Evolutionary conservation across 768 basidiomycete genomes (phyloP), one percentile per base, ranked within the genome.

Genomic region (Xanthoconium purpureum): DNA sequence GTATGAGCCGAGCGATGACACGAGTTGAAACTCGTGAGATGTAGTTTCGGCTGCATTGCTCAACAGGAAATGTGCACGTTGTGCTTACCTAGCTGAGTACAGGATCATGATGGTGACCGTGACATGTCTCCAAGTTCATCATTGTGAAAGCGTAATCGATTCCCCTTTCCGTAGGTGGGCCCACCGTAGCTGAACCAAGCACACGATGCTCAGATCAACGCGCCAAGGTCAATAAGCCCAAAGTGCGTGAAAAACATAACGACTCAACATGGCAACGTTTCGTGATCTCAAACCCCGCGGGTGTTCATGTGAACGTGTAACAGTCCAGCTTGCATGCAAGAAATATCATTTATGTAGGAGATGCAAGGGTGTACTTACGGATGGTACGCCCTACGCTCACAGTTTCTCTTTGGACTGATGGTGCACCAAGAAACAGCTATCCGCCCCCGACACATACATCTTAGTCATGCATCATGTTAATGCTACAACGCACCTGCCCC

Each of bases 401-500:
- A 51, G 47, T 57, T 66, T 54, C 65, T 57, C 60, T 61, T 61
- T 37, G 37, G 35, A 59, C 53, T 43, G 48, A 47, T 53, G 51
- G 54, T 44, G 56, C 58, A 58, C 42, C 57, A 60, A 63, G 37
- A 65, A 56, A 65, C 52, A 52, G 60, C 64, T 56, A 64, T 53
- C 43, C 65, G 59, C 54, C 64, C 62, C 61, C 64, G 71, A 69
- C 66, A 64, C 69, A 17, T 75, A 72, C 71, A 74, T 72, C 79
- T 81, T 70, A 80, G 68, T 62, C 55, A 56, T 29, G 61, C 62
- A 61, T 47, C 59, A 66, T 65, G 65, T 75, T 73, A 77, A 76
- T 76, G 73, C 82, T 79, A 77, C 74, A 80, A 84, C 83, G 83
- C 80, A 84, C 82, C 83, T 84, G 79, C 78, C 76, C 78, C 74